Conservation (phyloP, 345 rosid species). For the Aquilaria sinensis region DNA sequence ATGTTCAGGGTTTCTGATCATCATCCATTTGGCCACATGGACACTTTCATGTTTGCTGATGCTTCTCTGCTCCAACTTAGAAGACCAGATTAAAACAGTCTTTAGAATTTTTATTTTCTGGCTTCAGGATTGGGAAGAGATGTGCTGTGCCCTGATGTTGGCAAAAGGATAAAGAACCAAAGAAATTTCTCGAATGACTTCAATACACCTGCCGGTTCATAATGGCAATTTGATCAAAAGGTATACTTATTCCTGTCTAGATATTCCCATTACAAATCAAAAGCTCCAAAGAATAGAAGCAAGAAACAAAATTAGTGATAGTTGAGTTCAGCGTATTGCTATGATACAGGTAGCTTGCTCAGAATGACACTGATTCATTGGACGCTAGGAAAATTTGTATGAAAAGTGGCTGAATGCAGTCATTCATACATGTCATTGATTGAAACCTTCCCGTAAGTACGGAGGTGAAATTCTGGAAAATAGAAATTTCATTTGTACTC, state of each 20-base stretch:
- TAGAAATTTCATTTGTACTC: slow-evolving; percentile 13
- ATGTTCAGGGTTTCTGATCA: not conserved
- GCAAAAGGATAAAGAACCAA: slow-evolving; percentile 1
- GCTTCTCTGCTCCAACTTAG: slow-evolving; percentile 15
- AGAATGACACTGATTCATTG: slow-evolving; percentile 13
- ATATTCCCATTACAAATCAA: slow-evolving; percentile 19
- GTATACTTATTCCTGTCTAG: slow-evolving; percentile 22
- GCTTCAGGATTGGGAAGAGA: slow-evolving; percentile 17
- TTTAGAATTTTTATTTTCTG: slow-evolving; percentile 25
- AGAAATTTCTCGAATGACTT: slow-evolving; percentile 17
- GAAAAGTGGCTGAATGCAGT: slow-evolving; percentile 26
- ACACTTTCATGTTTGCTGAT: not conserved
- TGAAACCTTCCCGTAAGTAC: slow-evolving; percentile 17
- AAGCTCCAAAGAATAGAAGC: slow-evolving; percentile 18
- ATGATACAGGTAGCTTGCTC: slow-evolving; percentile 21
- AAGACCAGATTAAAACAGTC: slow-evolving; percentile 19
- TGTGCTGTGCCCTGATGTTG: slow-evolving; percentile 16
- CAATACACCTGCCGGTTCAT: slow-evolving; percentile 19
- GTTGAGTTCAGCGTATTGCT: slow-evolving; percentile 19
- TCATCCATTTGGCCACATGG: slow-evolving; percentile 21
- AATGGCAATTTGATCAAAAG: slow-evolving; percentile 18
- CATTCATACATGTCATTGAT: slow-evolving; percentile 18
- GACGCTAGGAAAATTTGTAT: slow-evolving; percentile 15
- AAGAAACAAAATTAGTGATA: slow-evolving; percentile 18
- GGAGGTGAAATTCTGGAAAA: slow-evolving; percentile 15